These are phyloP conservation scores for Fusarium sp. DNA, from an alignment of 2,329 filamentous ascomycete species.

Conservation along the genomic window DNA sequence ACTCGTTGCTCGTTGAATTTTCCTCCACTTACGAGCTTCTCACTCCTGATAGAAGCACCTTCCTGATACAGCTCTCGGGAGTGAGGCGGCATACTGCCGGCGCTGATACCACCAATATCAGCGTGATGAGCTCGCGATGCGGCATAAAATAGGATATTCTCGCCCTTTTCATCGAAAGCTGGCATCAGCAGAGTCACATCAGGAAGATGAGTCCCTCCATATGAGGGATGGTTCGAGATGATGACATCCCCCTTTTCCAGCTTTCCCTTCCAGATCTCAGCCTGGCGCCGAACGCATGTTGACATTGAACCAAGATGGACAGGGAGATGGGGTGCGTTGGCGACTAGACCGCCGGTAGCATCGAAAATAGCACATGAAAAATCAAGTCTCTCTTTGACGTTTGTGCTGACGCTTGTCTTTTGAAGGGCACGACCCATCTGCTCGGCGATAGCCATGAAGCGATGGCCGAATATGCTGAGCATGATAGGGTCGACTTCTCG, in stretches of 20 bases:
- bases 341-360: conserved; percentile 76
- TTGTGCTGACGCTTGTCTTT: conserved; percentile 82
- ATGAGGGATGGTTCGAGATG: conserved; percentile 85
- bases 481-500: conserved; percentile 77
- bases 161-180: conserved; percentile 70
- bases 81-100: conserved; percentile 82
- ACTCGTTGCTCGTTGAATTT: conserved; percentile 82
- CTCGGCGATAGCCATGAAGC: conserved; percentile 87
- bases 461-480: conserved; percentile 80
- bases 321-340: conserved; percentile 81
- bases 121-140: conserved; percentile 83
- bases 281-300: conserved; percentile 80
- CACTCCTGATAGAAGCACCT: conserved; percentile 69
- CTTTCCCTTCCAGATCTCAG: conserved; percentile 80
- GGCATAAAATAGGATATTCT: conserved; percentile 82
- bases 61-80: conserved; percentile 71
- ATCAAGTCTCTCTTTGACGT: conserved; percentile 83
- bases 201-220: conserved; percentile 82
- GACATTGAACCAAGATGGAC: conserved; percentile 86
- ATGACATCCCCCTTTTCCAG: conserved; percentile 82
- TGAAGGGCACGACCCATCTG: conserved; percentile 84
- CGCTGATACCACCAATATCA: conserved; percentile 84
- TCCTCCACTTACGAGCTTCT: conserved; percentile 78
- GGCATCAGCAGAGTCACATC: conserved; percentile 85
- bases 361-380: conserved; percentile 87